These are phyloP conservation scores for Beta macrorhiza DNA, from an alignment of 179 eudicot species.

Conservation along the genomic window DNA sequence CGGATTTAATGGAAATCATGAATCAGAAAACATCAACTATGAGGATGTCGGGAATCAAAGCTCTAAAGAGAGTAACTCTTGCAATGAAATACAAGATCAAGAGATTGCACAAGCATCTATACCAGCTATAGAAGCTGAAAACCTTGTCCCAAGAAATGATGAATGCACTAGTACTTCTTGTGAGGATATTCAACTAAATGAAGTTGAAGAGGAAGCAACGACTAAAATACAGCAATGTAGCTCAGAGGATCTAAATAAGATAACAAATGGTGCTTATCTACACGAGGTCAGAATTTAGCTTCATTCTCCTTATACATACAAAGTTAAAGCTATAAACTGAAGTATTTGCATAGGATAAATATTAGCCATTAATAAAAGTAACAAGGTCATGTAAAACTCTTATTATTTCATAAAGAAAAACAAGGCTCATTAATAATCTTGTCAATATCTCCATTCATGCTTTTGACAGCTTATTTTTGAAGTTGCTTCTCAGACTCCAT, in stretches of 20 bases:
- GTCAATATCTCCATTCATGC: too few species aligned
- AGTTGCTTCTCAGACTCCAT: too few species aligned
- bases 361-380: too few species aligned
- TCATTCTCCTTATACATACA: not conserved
- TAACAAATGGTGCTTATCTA: not conserved
- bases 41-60: not conserved
- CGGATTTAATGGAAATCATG: not conserved
- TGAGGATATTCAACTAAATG: not conserved
- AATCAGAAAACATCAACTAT: not conserved
- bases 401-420: too few species aligned
- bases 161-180: not conserved
- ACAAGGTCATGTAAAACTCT: too few species aligned
- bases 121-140: not conserved
- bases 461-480: too few species aligned
- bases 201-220: conserved; percentile 10
- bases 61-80: not conserved
- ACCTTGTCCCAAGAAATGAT: not conserved
- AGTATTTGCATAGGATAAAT: not conserved
- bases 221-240: not conserved
- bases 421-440: too few species aligned
- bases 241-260: not conserved
- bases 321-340: not conserved
- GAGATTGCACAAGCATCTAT: conserved; percentile 5
- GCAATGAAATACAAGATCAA: conserved; percentile 3
- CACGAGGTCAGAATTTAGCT: not conserved